A percentile compares a stretch with the other conserved stretches of the same genome.
Conservation (phyloP, 176 grass and related monocot species). For the Lolium perenne region DNA sequence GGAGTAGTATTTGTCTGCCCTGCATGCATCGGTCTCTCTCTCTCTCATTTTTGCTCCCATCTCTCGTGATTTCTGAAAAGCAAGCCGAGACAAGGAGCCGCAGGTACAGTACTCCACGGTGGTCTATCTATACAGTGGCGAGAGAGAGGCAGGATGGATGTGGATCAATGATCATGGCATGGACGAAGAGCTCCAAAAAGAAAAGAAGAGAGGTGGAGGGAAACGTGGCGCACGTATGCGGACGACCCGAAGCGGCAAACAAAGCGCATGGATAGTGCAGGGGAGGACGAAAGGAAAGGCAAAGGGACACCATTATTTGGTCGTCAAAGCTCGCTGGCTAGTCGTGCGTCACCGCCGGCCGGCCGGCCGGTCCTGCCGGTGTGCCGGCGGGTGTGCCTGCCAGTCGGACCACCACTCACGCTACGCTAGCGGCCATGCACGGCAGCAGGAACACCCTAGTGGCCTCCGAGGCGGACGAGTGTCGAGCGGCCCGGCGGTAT, state of each 20-base stretch:
- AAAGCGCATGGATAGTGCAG: background rate
- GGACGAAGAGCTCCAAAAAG: background rate
- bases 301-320: constrained; percentile 29
- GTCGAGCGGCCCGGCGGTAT: too few species aligned
- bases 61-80: background rate
- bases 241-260: background rate
- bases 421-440: background rate
- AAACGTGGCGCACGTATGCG: background rate
- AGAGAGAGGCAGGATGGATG: background rate
- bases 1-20: background rate
- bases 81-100: background rate
- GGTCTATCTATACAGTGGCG: background rate
- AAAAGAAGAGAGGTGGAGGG: background rate
- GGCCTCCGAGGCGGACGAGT: background rate
- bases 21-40: too few species aligned
- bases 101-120: background rate
- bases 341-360: background rate
- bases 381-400: background rate
- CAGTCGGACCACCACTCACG: constrained; percentile 3
- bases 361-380: background rate
- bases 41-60: background rate
- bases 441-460: background rate
- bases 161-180: background rate
- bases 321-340: constrained; percentile 26
- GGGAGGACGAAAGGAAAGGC: background rate